These are phyloP conservation scores for Aspergillus tamarii DNA, from an alignment of 2,329 filamentous ascomycete species.

Conservation along the genomic window DNA sequence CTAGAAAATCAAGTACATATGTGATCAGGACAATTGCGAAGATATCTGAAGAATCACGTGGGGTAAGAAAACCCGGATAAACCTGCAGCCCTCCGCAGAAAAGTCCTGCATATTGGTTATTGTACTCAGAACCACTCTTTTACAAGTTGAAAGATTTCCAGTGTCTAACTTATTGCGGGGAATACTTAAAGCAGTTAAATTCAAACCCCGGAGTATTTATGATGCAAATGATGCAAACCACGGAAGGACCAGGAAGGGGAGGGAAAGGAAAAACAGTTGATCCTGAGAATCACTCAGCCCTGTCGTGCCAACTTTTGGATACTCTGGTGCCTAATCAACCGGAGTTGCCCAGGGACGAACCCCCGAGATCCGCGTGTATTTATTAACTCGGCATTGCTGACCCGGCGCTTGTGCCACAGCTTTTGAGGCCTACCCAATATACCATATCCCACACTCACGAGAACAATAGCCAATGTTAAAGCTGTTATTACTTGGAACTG, in stretches of 20 bases:
- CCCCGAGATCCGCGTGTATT: conserved; percentile 10
- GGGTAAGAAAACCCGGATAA: neutral
- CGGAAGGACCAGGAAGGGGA: conserved; percentile 2
- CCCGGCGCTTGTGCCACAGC: neutral
- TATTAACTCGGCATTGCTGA: neutral
- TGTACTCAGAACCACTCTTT: too few species aligned
- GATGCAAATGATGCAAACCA: neutral
- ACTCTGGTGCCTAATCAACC: conserved; percentile 18
- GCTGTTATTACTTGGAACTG: neutral
- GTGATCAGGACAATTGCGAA: neutral
- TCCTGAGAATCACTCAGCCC: neutral
- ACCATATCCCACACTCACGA: neutral
- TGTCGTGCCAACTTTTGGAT: conserved; percentile 4
- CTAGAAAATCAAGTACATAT: too few species aligned
- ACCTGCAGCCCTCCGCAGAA: neutral
- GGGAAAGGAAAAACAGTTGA: neutral
- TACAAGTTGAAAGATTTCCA: neutral
- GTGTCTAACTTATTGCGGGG: neutral
- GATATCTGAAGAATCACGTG: neutral
- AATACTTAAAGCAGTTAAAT: neutral
- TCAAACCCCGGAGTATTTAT: neutral
- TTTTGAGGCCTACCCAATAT: neutral
- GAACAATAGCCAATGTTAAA: neutral
- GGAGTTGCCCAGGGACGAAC: conserved; percentile 3
- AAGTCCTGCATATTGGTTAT: neutral